Percentiles rank a stretch among this genome's conserved stretches.
Evolutionary conservation across 768 basidiomycete species (phyloP).

Genomic region (Dioszegia hungarica): DNA sequence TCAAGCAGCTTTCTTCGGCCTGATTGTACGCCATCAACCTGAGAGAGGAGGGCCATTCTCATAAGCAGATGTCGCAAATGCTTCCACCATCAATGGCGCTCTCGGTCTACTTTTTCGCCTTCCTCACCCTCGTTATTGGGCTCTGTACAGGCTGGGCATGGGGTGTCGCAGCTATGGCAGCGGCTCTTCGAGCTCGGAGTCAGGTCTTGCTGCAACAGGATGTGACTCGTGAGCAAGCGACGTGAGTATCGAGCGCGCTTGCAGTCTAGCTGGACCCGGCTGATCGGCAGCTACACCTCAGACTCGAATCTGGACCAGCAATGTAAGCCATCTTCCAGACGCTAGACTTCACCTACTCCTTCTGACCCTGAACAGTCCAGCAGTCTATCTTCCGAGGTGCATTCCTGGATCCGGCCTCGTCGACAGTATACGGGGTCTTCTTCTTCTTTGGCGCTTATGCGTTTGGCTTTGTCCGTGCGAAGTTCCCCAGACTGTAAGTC

Average conservation of each 20-base stretch:
- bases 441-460: conserved; percentile 54
- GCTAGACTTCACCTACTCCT: conserved; percentile 50
- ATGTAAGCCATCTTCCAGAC: conserved; percentile 17
- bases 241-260: conserved; percentile 29
- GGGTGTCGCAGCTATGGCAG: conserved; percentile 57
- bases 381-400: conserved; percentile 54
- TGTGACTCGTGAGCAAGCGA: conserved; percentile 24
- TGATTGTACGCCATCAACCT: conserved; percentile 41
- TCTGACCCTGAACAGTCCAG: conserved; percentile 38
- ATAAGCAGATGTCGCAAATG: conserved; percentile 42
- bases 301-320: conserved; percentile 41
- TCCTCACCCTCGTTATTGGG: conserved; percentile 55
- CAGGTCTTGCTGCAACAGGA: conserved; percentile 25
- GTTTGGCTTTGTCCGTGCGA: conserved; percentile 54
- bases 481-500: conserved; percentile 52
- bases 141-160: conserved; percentile 58
- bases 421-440: conserved; percentile 55
- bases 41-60: not conserved
- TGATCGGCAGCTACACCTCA: conserved; percentile 16
- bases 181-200: conserved; percentile 51
- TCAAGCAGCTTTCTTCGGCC: conserved; percentile 53
- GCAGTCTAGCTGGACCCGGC: too few species aligned
- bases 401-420: conserved; percentile 56
- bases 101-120: conserved; percentile 54
- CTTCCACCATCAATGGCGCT: conserved; percentile 56